Conservation (phyloP, 345 rosid species). For the Rhizophora apiculata region DNA sequence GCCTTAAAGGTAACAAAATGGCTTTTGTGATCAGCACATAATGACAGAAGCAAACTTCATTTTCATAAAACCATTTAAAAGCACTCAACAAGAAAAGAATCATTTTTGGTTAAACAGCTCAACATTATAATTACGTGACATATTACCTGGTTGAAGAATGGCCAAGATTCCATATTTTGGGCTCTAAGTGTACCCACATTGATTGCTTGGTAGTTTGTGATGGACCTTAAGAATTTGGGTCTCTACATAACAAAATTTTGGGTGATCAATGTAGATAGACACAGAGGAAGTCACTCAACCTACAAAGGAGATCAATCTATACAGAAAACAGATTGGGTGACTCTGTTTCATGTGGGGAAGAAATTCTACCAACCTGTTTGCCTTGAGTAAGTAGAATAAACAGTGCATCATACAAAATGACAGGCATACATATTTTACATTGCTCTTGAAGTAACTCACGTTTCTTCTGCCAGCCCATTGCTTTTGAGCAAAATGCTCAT, state of each 20-base stretch:
- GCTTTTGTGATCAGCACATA: neutral
- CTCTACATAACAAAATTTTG: slow-evolving; percentile 44
- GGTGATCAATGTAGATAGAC: slow-evolving; percentile 12
- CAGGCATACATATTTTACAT: too few relatives aligned
- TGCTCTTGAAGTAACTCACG: too few relatives aligned
- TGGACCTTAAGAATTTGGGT: slow-evolving; percentile 78
- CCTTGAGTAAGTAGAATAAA: too few relatives aligned
- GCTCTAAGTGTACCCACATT: slow-evolving; percentile 72
- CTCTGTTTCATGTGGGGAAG: too few relatives aligned
- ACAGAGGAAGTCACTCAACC: neutral
- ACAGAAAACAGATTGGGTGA: too few relatives aligned
- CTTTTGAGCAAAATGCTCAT: too few relatives aligned
- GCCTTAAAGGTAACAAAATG: neutral
- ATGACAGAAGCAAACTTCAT: neutral
- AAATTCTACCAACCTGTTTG: too few relatives aligned
- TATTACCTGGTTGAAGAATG: slow-evolving; percentile 79
- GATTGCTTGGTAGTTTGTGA: slow-evolving; percentile 77
- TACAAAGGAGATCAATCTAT: neutral
- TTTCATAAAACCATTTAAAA: neutral
- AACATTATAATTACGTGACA: neutral
- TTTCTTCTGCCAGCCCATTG: too few relatives aligned
- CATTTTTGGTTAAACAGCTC: neutral
- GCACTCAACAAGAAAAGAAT: slow-evolving; percentile 1
- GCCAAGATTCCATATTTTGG: slow-evolving; percentile 89
- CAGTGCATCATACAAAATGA: too few relatives aligned